Evolutionary conservation across 2,329 filamentous ascomycete species (phyloP).

Genomic region (Exophiala calicioides): DNA sequence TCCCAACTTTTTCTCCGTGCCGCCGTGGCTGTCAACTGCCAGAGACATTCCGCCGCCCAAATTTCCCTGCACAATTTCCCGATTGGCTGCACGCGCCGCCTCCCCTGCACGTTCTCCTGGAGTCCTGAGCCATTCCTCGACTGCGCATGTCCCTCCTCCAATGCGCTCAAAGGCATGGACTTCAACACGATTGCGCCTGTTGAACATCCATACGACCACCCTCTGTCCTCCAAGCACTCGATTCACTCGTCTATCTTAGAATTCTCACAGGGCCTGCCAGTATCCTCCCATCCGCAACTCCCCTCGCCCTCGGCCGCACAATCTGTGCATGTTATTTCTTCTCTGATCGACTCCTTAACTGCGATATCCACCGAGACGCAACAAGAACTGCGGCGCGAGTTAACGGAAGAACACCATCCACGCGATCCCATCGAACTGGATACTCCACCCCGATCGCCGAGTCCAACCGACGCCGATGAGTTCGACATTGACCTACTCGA

Average conservation of each 20-base stretch:
- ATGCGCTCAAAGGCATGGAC: constrained; percentile 24
- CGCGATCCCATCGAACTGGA: neutral
- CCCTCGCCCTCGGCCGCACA: too few species aligned
- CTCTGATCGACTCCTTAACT: constrained; percentile 63
- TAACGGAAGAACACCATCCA: constrained; percentile 1
- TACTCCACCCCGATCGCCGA: constrained; percentile 2
- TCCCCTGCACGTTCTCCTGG: constrained; percentile 13
- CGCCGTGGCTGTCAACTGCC: constrained; percentile 2
- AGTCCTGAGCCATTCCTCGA: constrained; percentile 2
- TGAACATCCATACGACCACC: constrained; percentile 9
- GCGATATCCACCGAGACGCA: constrained; percentile 59
- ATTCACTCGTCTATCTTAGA: constrained; percentile 4
- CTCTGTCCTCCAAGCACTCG: neutral
- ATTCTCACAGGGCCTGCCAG: constrained; percentile 2
- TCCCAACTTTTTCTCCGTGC: neutral
- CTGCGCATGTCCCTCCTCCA: constrained; percentile 11
- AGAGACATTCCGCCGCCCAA: constrained; percentile 3
- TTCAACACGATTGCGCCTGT: constrained; percentile 15
- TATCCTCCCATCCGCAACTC: constrained; percentile 7
- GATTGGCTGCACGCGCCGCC: constrained; percentile 12
- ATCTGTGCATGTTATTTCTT: constrained; percentile 51
- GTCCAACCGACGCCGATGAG: constrained; percentile 19
- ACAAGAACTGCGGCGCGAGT: constrained; percentile 4
- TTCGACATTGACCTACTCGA: constrained; percentile 21
- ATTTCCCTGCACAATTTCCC: constrained; percentile 13